Conservation (phyloP, 2,329 filamentous ascomycete species). For the Colletotrichum sp. region DNA sequence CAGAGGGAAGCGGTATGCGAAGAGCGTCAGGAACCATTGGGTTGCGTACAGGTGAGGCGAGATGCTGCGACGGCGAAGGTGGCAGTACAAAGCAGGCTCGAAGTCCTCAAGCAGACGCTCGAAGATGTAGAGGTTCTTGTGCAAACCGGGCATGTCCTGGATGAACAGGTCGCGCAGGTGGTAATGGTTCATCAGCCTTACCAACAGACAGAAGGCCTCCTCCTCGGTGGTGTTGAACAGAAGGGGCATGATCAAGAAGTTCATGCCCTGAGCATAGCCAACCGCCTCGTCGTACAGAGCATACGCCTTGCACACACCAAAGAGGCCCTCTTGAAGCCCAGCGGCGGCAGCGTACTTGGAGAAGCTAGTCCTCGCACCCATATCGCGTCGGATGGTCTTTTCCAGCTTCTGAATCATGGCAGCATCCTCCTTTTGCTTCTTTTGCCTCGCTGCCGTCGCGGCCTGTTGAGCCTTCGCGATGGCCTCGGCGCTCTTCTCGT, state of each 20-base stretch:
- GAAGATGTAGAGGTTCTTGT: slow-evolving; percentile 93
- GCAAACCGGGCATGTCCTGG: slow-evolving; percentile 94
- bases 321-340: slow-evolving; percentile 90
- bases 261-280: slow-evolving; percentile 98
- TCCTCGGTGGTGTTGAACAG: slow-evolving; percentile 98
- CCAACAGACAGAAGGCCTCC: slow-evolving; percentile 92
- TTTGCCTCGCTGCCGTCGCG: slow-evolving; percentile 71
- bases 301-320: slow-evolving; percentile 96
- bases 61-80: slow-evolving; percentile 86
- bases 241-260: slow-evolving; percentile 95
- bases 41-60: slow-evolving; percentile 94
- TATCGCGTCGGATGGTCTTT: slow-evolving; percentile 87
- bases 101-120: slow-evolving; percentile 92
- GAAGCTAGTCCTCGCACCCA: slow-evolving; percentile 92
- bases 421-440: slow-evolving; percentile 79
- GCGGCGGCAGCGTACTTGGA: slow-evolving; percentile 94
- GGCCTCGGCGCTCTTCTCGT: slow-evolving; percentile 68
- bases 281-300: slow-evolving; percentile 93
- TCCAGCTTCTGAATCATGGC: slow-evolving; percentile 81
- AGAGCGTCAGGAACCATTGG: slow-evolving; percentile 99
- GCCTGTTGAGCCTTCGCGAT: slow-evolving; percentile 68
- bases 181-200: slow-evolving; percentile 96
- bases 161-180: slow-evolving; percentile 91
- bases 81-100: slow-evolving; percentile 93
- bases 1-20: slow-evolving; percentile 95